Base-by-base conservation (phyloP, 23 red algal species). In the Gracilaria vermiculophylla region DNA sequence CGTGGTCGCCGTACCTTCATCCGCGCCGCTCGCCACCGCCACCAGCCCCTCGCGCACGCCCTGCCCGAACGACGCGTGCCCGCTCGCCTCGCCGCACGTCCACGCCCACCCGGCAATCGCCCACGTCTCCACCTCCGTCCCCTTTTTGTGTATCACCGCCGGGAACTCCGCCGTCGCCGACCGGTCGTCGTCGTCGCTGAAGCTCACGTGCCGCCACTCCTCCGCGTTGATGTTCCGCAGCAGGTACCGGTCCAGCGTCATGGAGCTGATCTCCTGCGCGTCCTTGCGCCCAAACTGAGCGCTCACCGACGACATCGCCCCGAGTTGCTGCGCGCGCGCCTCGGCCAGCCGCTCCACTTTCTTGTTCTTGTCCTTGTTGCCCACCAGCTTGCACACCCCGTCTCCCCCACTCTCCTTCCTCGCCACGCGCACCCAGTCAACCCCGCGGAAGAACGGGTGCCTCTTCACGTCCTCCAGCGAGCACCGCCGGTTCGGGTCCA, bases 361-460 rank as follows among this genome's bases (percentile, higher is more conserved):
- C 58, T 80, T 62, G 36, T 66, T 78, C 49, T 81, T 40, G 7
- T 91, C 87, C 47, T 69, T 81, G 44, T 51, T 74, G 28, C 40
- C 39, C 14, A 85, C 90, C 32, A 79, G 60, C 15, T 48, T 54
- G 24, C 66, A 86, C 41, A 94, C 55, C 20, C 53, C 71, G 29
- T 64, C 43, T 75, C 85, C 92, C 19, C 69, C 62, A 39, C 88
- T 44, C 33, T 81, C 82, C 10, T 80, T 81, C 17, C 87, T 77
- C 19, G 73, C 65, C 78, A 94, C 80, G 42, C 86, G 72, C 73
- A 85, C 85, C 91, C 95, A 98, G 80, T 98, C 85, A 16, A 98
- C 66, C 40, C 83, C 90, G 8, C 75, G 21, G 81, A 98, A 98
- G 78, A 94, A 98, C 50, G 92, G 96, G 67, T 98, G 96, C 54